A percentile compares a stretch with the other conserved stretches of the same genome.
Conservation (phyloP, 441 rosid species). For the Erodium moschatum region DNA sequence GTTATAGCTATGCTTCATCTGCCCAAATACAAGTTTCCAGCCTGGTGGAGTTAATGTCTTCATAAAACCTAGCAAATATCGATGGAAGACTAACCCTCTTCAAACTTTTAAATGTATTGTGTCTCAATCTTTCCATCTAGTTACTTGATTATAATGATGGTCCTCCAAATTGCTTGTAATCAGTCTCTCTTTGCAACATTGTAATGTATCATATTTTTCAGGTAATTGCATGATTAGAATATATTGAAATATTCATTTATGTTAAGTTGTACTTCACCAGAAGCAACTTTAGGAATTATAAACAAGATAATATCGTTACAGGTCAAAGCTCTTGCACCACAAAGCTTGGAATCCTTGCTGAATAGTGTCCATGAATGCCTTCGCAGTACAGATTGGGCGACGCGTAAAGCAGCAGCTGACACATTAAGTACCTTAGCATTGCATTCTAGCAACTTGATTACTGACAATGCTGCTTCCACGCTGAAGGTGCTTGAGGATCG, state of each 20-base stretch:
- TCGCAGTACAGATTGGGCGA: constrained; percentile 90
- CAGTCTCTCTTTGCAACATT: neutral
- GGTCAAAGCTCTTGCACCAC: constrained; percentile 90
- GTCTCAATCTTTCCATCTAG: neutral
- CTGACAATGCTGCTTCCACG: constrained; percentile 60
- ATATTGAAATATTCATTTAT: neutral
- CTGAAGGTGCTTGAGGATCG: constrained; percentile 60
- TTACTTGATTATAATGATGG: neutral
- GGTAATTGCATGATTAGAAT: neutral
- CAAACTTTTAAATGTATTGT: neutral
- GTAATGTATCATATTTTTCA: neutral
- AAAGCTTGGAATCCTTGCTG: constrained; percentile 64
- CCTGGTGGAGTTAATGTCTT: neutral
- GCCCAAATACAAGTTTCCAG: neutral
- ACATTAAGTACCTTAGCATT: constrained; percentile 62
- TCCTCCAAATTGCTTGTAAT: neutral
- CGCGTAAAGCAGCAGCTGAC: constrained; percentile 95
- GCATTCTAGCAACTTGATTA: constrained; percentile 65
- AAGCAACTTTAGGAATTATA: neutral
- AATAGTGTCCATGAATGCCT: constrained; percentile 80
- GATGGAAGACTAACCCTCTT: neutral
- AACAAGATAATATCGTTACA: constrained; percentile 26
- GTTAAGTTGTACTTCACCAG: neutral
- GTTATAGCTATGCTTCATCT: neutral
- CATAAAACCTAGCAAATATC: neutral